Evolutionary conservation across 495 filamentous ascomycete genomes (phyloP), one percentile per base, ranked within the genome.

Genomic region (Penicillium turbatum): DNA sequence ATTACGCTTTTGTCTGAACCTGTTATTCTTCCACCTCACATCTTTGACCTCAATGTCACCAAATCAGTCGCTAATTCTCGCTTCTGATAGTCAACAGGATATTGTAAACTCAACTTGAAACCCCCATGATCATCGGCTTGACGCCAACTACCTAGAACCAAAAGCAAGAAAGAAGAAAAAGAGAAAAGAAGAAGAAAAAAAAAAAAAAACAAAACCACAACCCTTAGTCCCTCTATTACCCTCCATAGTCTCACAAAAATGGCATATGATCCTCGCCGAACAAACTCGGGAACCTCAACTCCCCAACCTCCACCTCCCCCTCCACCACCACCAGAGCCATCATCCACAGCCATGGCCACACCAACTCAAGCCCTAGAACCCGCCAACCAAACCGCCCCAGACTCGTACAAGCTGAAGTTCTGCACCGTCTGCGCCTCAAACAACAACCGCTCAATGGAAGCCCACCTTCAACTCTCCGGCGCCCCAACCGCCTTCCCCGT

Each of bases 351-450:
- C 8, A 66, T 60, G 31, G 66, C 63, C 1, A 38, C 68, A 27
- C 67, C 69, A 39, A 57, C 61, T 15, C 45, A 64, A 38, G 57
- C 68, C 77, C 84, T 65, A 56, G 45, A 53, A 35, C 21, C 38
- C 36, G 40, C 48, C 44, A 39, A 15, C 35, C 40, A 45, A 16
- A 54, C 62, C 56, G 65, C 66, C 69, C 77, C 77, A 71, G 79
- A 82, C 73, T 79, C 69, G 21, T 93, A 83, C 79, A 95, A 89
- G 66, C 79, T 99, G 37, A 93, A 87, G 62, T 97, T 97, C 74
- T 99, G 95, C 79, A 99, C 95, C 2, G 93, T 99, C 34, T 99
- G 95, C 71, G 93, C 93, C 5, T 96, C 90, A 61, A 97, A 99
- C 65, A 85, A 97, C 61, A 97, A 97, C 65, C 84, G 92, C 81